Base-by-base conservation (phyloP, 2,329 filamentous ascomycete species). In the Curvularia hawaiiensis region DNA sequence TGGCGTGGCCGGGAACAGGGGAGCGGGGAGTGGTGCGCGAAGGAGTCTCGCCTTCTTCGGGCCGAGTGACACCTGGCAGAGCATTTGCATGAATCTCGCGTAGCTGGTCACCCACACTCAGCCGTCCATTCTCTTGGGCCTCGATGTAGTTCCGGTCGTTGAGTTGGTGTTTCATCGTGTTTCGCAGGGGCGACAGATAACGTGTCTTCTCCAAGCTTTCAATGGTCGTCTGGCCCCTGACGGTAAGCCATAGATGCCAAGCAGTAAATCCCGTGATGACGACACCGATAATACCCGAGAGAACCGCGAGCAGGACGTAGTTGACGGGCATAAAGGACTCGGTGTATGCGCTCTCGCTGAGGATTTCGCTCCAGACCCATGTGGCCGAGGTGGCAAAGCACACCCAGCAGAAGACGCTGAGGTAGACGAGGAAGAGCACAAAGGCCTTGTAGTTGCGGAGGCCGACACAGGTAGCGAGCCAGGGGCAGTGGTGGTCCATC, bases 401-500 rank as follows among this genome's bases (percentile, higher is more conserved):
- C 68, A 90, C 85, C 80, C 92, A 88, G 79, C 90, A 93, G 79
- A 97, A 97, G 2, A 97, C 61, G 4, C 89, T 91, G 0, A 91
- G 92, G 76, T 99, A 98, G 54, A 93, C 85, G 26, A 99, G 82
- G 75, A 98, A 99, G 3, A 98, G 84, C 52, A 99, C 76, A 74
- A 99, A 99, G 0, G 93, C 85, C 79, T 99, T 99, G 83, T 97
- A 96, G 78, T 99, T 99, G 72, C 87, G 87, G 63, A 99, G 81
- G 20, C 95, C 95, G 58, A 99, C 90, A 77, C 95, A 99, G 4
- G 92, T 97, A 28, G 95, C 94, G 49, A 99, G 84, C 95, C 95
- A 99, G 16, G 95, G 95, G 75, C 95, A 99, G 79, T 99, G 95
- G 77, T 99, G 95, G 75, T 99, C 95, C 95, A 99, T 99, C 82